Evolutionary conservation across 345 rosid genomes (phyloP).

Genomic region (Mangifera indica): DNA sequence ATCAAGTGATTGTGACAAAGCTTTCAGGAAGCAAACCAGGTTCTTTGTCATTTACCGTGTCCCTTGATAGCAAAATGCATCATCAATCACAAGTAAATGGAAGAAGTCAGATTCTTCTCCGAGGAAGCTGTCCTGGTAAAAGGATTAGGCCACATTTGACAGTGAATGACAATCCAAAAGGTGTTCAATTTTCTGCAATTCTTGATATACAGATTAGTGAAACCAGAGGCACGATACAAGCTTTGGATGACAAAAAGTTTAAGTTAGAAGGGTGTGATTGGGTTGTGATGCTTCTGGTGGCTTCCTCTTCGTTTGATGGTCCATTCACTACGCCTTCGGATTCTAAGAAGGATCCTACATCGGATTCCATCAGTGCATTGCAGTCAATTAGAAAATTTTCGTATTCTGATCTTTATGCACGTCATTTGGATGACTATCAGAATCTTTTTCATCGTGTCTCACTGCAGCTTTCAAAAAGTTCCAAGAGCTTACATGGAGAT

Average conservation of each 20-base stretch:
- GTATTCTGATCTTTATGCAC: constrained; percentile 59
- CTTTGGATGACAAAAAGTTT: constrained; percentile 58
- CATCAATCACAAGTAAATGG: constrained; percentile 51
- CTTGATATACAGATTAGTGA: constrained; percentile 67
- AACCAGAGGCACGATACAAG: constrained; percentile 44
- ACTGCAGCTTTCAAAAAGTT: constrained; percentile 56
- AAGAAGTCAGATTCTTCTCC: constrained; percentile 54
- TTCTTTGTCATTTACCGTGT: constrained; percentile 60
- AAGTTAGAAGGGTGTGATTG: constrained; percentile 74
- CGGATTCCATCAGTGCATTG: constrained; percentile 45
- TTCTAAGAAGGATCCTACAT: constrained; percentile 64
- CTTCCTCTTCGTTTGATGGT: constrained; percentile 82
- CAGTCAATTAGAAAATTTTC: constrained; percentile 45
- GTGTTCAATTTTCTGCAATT: constrained; percentile 66
- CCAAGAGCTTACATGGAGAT: constrained; percentile 27
- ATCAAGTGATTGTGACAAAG: constrained; percentile 64
- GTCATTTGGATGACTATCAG: constrained; percentile 76
- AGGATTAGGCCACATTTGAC: constrained; percentile 47
- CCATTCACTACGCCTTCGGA: constrained; percentile 71
- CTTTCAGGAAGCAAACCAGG: constrained; percentile 69
- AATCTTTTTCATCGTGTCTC: constrained; percentile 80
- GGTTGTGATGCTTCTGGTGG: constrained; percentile 61
- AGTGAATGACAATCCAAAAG: constrained; percentile 46
- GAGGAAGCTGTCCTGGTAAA: constrained; percentile 71
- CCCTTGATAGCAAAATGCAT: constrained; percentile 61